These are phyloP conservation scores for Aspergillus haitiensis DNA, from an alignment of 495 filamentous ascomycete species.

Conservation along the genomic window DNA sequence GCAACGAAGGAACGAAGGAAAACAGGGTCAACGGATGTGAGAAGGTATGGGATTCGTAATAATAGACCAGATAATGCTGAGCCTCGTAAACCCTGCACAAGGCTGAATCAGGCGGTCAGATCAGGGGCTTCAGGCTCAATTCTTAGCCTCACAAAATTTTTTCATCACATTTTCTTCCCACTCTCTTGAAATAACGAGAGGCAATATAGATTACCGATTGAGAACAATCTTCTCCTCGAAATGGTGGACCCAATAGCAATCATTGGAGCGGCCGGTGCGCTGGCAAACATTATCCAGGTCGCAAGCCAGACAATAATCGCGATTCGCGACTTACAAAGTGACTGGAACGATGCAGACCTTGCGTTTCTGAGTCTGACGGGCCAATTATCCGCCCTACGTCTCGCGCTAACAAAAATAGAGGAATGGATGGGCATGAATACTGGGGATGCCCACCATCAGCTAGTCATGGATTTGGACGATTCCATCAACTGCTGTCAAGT, in stretches of 20 bases:
- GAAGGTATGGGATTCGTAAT: too few relatives aligned
- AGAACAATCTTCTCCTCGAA: neutral
- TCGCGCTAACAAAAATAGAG: constrained; percentile 9
- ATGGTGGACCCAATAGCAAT: constrained; percentile 10
- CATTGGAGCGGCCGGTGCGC: constrained; percentile 7
- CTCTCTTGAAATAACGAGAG: too few relatives aligned
- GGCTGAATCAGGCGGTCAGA: constrained; percentile 3
- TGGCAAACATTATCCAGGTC: constrained; percentile 9
- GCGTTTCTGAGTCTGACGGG: constrained; percentile 4
- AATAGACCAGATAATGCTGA: too few relatives aligned
- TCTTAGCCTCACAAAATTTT: neutral
- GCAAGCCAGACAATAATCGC: constrained; percentile 5
- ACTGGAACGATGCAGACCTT: constrained; percentile 15
- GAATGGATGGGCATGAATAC: constrained; percentile 6
- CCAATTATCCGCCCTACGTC: constrained; percentile 6
- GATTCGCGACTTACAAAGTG: constrained; percentile 7
- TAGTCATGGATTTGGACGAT: constrained; percentile 11
- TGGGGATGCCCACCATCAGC: constrained; percentile 7
- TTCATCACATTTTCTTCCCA: neutral
- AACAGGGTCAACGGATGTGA: too few relatives aligned
- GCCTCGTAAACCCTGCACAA: constrained; percentile 1
- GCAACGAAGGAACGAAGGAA: too few relatives aligned
- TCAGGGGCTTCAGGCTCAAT: constrained; percentile 3
- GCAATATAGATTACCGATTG: neutral
- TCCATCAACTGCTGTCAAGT: constrained; percentile 9